A percentile compares a stretch with the other conserved stretches of the same genome.
Evolutionary conservation across 306 rosid species (phyloP).

Genomic region (Quercus cerris): DNA sequence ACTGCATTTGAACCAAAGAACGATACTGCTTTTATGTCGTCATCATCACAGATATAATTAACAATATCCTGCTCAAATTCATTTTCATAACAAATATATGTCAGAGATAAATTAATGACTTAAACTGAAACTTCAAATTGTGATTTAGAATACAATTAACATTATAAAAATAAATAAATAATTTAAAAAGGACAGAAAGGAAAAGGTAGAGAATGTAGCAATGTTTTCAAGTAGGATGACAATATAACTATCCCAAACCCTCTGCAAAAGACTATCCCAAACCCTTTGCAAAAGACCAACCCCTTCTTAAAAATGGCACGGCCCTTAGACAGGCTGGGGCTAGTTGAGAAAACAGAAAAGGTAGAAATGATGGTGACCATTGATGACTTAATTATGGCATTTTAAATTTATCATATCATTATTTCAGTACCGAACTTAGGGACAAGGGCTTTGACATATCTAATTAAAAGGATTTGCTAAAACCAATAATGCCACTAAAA

Average conservation of each 20-base stretch:
- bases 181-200: neutral
- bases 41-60: conserved; percentile 62
- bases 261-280: neutral
- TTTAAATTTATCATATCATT: neutral
- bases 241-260: neutral
- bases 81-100: conserved; percentile 8
- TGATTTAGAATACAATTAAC: neutral
- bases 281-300: neutral
- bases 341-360: neutral
- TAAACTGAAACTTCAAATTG: conserved; percentile 9
- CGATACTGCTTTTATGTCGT: conserved; percentile 65
- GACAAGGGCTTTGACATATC: neutral
- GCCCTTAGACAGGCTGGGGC: neutral
- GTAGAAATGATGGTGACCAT: neutral
- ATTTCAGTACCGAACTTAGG: too few relatives aligned
- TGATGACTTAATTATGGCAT: neutral
- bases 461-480: neutral
- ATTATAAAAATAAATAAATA: neutral
- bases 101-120: conserved; percentile 13
- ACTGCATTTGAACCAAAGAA: conserved; percentile 51
- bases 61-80: conserved; percentile 49
- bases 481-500: neutral
- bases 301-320: neutral
- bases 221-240: neutral
- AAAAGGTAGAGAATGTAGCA: neutral